Evolutionary conservation across 805 yeast species (phyloP).

Genomic region (Candida quercuum): DNA sequence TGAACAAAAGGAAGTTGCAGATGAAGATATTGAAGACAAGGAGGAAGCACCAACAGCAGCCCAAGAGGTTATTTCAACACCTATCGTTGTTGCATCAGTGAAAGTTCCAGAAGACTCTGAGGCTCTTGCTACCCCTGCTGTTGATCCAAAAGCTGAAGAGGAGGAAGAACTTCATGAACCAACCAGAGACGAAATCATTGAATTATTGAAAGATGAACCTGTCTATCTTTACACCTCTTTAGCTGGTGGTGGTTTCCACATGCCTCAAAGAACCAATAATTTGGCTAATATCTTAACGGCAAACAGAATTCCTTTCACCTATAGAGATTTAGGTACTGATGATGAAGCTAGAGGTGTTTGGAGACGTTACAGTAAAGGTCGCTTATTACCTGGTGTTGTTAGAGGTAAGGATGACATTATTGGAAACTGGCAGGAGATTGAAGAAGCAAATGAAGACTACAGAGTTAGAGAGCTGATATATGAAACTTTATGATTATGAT

Average conservation of each 20-base stretch:
- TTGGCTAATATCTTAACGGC: conserved; percentile 71
- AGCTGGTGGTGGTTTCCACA: conserved; percentile 80
- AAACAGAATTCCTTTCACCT: conserved; percentile 59
- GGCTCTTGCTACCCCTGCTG: background rate
- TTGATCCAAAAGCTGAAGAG: conserved; percentile 1
- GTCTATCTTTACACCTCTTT: conserved; percentile 78
- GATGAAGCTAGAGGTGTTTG: conserved; percentile 80
- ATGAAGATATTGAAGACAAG: conserved; percentile 3
- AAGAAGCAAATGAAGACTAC: conserved; percentile 81
- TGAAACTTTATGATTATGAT: conserved; percentile 45
- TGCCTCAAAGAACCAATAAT: conserved; percentile 72
- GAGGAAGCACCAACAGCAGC: background rate
- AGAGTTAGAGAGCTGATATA: conserved; percentile 57
- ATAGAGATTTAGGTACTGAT: conserved; percentile 82
- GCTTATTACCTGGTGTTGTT: conserved; percentile 78
- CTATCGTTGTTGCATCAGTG: background rate
- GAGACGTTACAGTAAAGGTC: conserved; percentile 70
- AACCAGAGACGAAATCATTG: conserved; percentile 24
- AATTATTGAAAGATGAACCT: conserved; percentile 39
- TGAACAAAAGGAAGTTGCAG: background rate
- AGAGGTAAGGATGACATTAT: conserved; percentile 76
- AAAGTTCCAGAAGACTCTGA: background rate
- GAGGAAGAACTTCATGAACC: conserved; percentile 23
- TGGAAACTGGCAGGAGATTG: conserved; percentile 83
- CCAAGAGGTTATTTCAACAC: background rate